Conservation (phyloP, 202 grass and related monocot species). For the Zoysia matrella region DNA sequence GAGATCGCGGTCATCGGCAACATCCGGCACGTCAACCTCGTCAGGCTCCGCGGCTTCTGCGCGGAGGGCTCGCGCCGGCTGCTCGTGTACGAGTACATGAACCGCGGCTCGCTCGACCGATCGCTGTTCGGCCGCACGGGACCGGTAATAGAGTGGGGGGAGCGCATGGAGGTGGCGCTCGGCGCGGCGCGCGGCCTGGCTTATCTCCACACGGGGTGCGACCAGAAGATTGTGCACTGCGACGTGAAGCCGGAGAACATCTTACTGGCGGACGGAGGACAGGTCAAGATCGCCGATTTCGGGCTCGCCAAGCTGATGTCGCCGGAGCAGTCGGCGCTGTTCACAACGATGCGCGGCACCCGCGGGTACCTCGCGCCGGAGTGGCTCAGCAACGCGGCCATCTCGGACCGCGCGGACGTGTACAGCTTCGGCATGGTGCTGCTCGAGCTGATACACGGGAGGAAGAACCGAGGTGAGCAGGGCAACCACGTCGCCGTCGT, state of each 20-base stretch:
- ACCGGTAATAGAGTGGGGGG: constrained; percentile 77
- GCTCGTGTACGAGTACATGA: no score
- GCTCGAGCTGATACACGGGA: constrained; percentile 77
- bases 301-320: constrained; percentile 79
- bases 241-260: constrained; percentile 84
- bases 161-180: constrained; percentile 78
- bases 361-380: constrained; percentile 90
- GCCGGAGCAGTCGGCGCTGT: constrained; percentile 77
- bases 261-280: constrained; percentile 65
- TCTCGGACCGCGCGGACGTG: constrained; percentile 75
- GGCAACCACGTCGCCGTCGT: background rate
- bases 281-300: constrained; percentile 85
- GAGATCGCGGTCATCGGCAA: constrained; percentile 84
- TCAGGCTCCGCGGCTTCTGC: constrained; percentile 88
- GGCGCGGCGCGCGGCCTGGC: constrained; percentile 69
- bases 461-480: constrained; percentile 40
- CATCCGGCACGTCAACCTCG: constrained; percentile 86
- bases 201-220: constrained; percentile 80
- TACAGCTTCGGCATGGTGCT: constrained; percentile 87
- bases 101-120: constrained; percentile 68
- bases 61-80: constrained; percentile 55
- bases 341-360: constrained; percentile 91
- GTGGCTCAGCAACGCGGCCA: constrained; percentile 76
- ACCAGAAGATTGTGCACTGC: constrained; percentile 91
- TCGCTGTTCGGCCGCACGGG: constrained; percentile 67